phyloP scores from a whole-genome alignment of 106 monocot species.

The Platanthera zijinensis region DNA sequence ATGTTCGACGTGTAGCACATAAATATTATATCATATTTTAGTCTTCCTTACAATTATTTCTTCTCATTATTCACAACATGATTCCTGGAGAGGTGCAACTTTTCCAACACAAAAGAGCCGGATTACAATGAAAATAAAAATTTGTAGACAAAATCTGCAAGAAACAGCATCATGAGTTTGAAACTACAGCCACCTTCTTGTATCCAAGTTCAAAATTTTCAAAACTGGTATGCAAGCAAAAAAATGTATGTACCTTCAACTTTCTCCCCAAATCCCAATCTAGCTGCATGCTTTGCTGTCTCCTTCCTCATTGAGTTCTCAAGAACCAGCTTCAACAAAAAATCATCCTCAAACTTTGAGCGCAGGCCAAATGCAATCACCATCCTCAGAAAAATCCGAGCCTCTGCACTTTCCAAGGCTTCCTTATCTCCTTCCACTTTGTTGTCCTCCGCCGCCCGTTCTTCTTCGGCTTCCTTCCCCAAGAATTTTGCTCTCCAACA shows the following conservation, averaged over 20 bases:
- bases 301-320: constrained; percentile 32
- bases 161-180: too few species aligned
- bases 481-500: constrained; percentile 10
- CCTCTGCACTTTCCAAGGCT: constrained; percentile 20
- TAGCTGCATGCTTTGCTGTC: constrained; percentile 21
- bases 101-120: too few species aligned
- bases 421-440: not conserved
- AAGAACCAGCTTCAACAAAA: constrained; percentile 30
- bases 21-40: too few species aligned
- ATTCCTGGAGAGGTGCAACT: too few species aligned
- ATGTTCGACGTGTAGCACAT: too few species aligned
- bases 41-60: too few species aligned
- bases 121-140: too few species aligned
- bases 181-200: too few species aligned
- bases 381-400: constrained; percentile 31
- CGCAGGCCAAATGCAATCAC: constrained; percentile 30
- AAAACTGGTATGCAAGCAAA: too few species aligned
- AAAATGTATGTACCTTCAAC: constrained; percentile 17
- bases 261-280: constrained; percentile 32
- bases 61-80: too few species aligned
- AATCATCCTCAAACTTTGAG: constrained; percentile 29
- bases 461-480: constrained; percentile 5
- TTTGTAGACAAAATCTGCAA: too few species aligned
- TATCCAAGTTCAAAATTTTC: too few species aligned
- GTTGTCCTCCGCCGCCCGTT: constrained; percentile 1